These are phyloP conservation scores for Lonicera japonica DNA, from an alignment of 129 eudicot genomes.

Conservation along the genomic window DNA sequence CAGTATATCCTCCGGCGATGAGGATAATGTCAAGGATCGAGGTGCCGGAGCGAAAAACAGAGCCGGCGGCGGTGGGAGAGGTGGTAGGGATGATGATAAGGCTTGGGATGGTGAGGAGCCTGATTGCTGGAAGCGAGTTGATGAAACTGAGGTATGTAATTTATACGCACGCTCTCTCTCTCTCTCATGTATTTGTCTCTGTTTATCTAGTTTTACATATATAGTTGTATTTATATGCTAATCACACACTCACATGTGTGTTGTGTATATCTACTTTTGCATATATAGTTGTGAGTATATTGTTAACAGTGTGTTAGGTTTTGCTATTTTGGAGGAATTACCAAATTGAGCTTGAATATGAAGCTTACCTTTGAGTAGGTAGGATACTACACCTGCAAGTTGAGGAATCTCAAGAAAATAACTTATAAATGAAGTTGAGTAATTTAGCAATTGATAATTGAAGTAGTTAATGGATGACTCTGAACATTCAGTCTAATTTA, in stretches of 20 bases:
- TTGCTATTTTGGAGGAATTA: neutral
- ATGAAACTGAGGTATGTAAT: constrained; percentile 70
- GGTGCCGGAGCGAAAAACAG: constrained; percentile 35
- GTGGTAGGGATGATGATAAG: constrained; percentile 50
- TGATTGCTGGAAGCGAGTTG: constrained; percentile 82
- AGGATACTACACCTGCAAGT: no score
- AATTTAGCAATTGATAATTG: no score
- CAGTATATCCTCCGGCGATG: constrained; percentile 94
- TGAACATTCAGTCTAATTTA: no score
- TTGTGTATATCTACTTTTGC: neutral
- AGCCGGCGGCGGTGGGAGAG: constrained; percentile 23
- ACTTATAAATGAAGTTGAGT: no score
- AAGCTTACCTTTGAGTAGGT: no score
- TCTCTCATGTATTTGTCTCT: constrained; percentile 4
- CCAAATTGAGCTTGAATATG: neutral
- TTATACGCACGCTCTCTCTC: neutral
- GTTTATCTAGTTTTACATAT: neutral
- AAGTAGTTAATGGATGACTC: no score
- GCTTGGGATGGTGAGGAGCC: constrained; percentile 90
- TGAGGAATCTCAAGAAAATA: no score
- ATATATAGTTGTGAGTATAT: neutral
- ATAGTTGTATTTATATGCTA: neutral
- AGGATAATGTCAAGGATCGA: constrained; percentile 52
- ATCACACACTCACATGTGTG: no score
- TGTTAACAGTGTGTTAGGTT: neutral